Evolutionary conservation across 345 rosid genomes (phyloP), one percentile per base, ranked within the genome.

Genomic region (Eucalyptus cloeziana): DNA sequence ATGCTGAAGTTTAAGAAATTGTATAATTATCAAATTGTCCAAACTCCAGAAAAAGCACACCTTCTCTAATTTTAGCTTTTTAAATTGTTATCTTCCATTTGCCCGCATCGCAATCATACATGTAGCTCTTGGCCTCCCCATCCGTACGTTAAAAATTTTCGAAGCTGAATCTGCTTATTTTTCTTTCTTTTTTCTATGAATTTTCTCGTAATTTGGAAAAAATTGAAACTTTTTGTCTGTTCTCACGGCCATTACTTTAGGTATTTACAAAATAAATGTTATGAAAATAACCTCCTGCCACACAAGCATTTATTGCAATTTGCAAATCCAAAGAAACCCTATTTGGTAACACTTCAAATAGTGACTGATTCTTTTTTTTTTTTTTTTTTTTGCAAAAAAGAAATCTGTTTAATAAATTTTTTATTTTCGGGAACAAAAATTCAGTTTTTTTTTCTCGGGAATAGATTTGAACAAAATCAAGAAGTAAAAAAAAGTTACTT

Each of bases 341-440:
- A 52, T 52, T 52, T 2, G 58, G 5, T 52, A 52, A 52, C 24
- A 3, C 25, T 52, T 52, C 5, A 52, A 19, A 52, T 19, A 52
- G 25, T 52, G 8, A 52, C 2, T 7, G 24, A 52, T 52, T 52
- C 4, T 52, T 7, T 19, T 19, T 52, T 19, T 19, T 52, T 52
- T 52, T 7, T 19, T 19, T 52, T 19, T 19, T 52, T 52, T 2
- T 52, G 3, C 10, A 52, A 19, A 52, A 52, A 52, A 52, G 1
- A 52, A 52, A 52, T 52, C 2, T 1, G 0, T 52, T 52, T 52
- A 1, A 52, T 52, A 52, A 52, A 3, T 52, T 52, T 52, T 19
- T 52, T 19, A 21, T 8, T 52, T 52, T 21, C 0, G 4, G 1
- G 2, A 19, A 52, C 4, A 52, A 2, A 21, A 52, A 8, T 21